A percentile compares a stretch with the other conserved stretches of the same genome.
Evolutionary conservation across 140 eudicot genomes (phyloP).

Genomic region (Flaveria floridana): DNA sequence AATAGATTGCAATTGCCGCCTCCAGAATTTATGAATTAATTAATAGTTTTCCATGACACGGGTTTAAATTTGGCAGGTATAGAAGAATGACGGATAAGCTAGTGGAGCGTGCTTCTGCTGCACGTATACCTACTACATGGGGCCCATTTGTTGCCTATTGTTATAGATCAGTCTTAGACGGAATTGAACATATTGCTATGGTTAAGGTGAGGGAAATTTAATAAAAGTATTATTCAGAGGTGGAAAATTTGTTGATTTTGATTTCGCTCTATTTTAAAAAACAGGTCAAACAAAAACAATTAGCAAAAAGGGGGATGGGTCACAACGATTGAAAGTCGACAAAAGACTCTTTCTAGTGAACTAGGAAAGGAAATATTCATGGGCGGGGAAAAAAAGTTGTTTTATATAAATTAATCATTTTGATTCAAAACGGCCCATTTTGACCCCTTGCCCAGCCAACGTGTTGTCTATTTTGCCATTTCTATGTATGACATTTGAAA

Average conservation of each 20-base stretch:
- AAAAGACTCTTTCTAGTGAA: background rate
- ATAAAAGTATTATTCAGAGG: slow-evolving; percentile 10
- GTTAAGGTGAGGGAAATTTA: slow-evolving; percentile 51
- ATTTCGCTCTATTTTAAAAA: background rate
- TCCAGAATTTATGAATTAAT: background rate
- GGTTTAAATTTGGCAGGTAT: slow-evolving; percentile 44
- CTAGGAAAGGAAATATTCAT: no score
- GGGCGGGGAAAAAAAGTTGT: no score
- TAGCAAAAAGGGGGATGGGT: background rate
- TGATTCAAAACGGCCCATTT: no score
- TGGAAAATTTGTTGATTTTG: background rate
- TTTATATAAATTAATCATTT: no score
- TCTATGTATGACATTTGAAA: no score
- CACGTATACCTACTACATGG: slow-evolving; percentile 71
- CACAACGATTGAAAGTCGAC: background rate
- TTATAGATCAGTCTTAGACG: slow-evolving; percentile 61
- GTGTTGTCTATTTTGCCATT: no score
- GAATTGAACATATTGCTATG: slow-evolving; percentile 75
- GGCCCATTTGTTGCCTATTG: slow-evolving; percentile 66
- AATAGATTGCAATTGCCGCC: background rate
- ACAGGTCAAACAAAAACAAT: background rate
- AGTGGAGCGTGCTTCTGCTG: slow-evolving; percentile 66
- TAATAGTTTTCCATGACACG: background rate
- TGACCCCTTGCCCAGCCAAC: no score
- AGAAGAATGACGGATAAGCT: slow-evolving; percentile 63